phyloP scores from a whole-genome alignment of 495 filamentous ascomycete species.

The Astrocystis sublimbata region DNA sequence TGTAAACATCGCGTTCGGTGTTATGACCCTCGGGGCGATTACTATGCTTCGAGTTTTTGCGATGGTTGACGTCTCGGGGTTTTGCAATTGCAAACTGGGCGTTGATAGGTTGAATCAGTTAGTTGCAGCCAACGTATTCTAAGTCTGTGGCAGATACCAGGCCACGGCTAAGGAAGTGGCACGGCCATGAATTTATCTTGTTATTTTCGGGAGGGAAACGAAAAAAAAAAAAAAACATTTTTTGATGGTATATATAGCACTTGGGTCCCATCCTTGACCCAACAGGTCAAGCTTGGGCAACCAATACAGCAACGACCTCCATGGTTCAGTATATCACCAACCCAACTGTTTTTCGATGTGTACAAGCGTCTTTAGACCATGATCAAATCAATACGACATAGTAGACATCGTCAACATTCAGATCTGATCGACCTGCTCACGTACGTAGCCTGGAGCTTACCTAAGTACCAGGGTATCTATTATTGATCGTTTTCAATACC shows the following conservation, averaged over 20 bases:
- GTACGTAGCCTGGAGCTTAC: no score
- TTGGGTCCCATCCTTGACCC: constrained; percentile 8
- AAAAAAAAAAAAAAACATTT: constrained; percentile 17
- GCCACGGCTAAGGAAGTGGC: constrained; percentile 6
- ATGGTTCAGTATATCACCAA: constrained; percentile 33
- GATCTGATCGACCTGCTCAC: no score
- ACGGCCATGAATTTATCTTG: no score
- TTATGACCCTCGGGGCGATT: constrained; percentile 18
- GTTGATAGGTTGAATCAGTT: neutral
- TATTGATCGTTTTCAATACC: no score
- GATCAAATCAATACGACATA: neutral
- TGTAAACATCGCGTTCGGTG: constrained; percentile 26
- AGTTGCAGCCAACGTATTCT: neutral
- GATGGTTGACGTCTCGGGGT: neutral
- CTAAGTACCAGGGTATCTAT: no score
- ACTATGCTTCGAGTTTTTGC: neutral
- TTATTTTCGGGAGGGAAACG: no score
- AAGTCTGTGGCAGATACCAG: neutral
- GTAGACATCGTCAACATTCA: neutral
- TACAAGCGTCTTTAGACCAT: neutral
- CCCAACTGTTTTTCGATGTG: neutral
- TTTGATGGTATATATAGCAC: constrained; percentile 30
- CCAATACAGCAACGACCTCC: constrained; percentile 28
- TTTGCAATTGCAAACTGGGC: neutral
- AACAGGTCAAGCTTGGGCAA: constrained; percentile 19